Evolutionary conservation across 2,329 filamentous ascomycete species (phyloP).

Genomic region (Rhynchosporium graminicola): DNA sequence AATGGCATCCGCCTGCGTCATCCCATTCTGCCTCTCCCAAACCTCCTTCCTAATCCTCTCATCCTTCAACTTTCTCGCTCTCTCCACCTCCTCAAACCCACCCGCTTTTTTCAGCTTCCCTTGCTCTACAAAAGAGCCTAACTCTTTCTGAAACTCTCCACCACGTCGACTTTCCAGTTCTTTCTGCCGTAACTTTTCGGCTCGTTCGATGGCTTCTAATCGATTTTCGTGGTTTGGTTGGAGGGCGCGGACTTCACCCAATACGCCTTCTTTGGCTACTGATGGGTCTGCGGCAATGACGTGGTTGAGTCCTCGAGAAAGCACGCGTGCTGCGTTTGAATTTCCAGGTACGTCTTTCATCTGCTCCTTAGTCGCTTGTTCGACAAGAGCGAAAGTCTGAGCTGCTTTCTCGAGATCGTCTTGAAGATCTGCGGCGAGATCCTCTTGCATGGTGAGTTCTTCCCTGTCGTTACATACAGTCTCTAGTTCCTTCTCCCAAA

Average conservation of each 20-base stretch:
- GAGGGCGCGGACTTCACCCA: slow-evolving; percentile 90
- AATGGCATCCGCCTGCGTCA: slow-evolving; percentile 37
- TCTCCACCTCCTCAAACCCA: slow-evolving; percentile 90
- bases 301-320: slow-evolving; percentile 57
- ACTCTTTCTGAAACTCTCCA: slow-evolving; percentile 78
- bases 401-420: slow-evolving; percentile 94
- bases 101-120: slow-evolving; percentile 95
- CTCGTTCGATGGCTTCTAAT: slow-evolving; percentile 94
- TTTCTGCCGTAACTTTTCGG: slow-evolving; percentile 85
- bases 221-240: slow-evolving; percentile 93
- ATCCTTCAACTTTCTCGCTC: slow-evolving; percentile 80
- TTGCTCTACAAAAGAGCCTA: slow-evolving; percentile 82
- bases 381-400: slow-evolving; percentile 91
- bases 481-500: slow-evolving; percentile 97
- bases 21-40: slow-evolving; percentile 66
- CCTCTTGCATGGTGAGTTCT: slow-evolving; percentile 93
- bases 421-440: slow-evolving; percentile 86
- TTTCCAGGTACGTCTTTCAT: slow-evolving; percentile 68
- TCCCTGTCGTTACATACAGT: slow-evolving; percentile 95
- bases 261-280: slow-evolving; percentile 84
- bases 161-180: slow-evolving; percentile 76
- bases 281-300: slow-evolving; percentile 63
- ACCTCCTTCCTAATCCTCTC: slow-evolving; percentile 82
- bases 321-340: slow-evolving; percentile 53
- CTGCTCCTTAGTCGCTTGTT: slow-evolving; percentile 98